Evolutionary conservation across 1,139 yeast genomes (phyloP), one percentile per base, ranked within the genome.

Genomic region (Blastobotrys serpentis): DNA sequence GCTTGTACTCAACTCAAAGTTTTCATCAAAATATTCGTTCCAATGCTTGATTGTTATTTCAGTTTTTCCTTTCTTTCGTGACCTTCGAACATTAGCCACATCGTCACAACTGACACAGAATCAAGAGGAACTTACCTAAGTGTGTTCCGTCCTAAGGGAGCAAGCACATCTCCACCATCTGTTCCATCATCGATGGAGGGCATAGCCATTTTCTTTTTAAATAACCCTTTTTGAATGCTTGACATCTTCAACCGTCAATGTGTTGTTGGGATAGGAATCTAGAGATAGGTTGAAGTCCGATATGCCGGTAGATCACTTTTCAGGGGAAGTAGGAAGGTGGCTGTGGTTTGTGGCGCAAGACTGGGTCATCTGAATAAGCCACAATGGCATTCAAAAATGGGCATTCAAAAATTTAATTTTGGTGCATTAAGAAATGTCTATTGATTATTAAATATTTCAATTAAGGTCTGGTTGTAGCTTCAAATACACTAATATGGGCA

Each of bases 401-500:
- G 13, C 23, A 19, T 14, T 2, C 11, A n/a, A 11, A 21, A 34
- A 34, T 10, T 7, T 4, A 16, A 21, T n/a, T 18, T 8, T 7
- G 29, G 11, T 30, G 16, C 22, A 22, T 18, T 13, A 7, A 29
- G n/a, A 25, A 39, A 14, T 42, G 33, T 29, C 30, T 21, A 14
- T 8, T n/a, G 36, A 39, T 39, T 29, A 14, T 13, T 17, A 44
- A 14, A 41, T 32, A 17, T n/a, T 26, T 36, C 19, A 18, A 25
- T 26, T 19, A 37, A 21, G 40, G 40, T 25, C 48, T 47, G 16
- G 49, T 50, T 18, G 66, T 64, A 57, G 86, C 80, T 47, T 74
- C 72, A 61, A 84, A 86, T 21, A 90, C 71, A 56, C 80, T 80
- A 43, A 90, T 82, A 56, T 78, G 79, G 1, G 90, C 76, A 61